Base-by-base conservation (phyloP, 441 rosid genomes). In the Erodium trifolium region DNA sequence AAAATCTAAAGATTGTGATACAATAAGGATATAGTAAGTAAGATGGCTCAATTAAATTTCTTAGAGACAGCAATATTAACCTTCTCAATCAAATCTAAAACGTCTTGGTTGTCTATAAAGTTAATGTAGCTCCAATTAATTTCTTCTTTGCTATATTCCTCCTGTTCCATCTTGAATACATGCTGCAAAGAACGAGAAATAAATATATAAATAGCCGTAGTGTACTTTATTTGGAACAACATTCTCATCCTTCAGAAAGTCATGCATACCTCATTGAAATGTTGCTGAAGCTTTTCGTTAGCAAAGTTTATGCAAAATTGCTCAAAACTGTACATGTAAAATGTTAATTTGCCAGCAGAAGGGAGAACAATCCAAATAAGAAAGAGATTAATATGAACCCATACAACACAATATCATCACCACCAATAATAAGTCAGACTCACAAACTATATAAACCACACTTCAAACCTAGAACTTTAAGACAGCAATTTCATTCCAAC, bases 111-210 rank as follows among this genome's bases (percentile, higher is more conserved):
- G 75, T 88, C 94, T 73, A 85, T 67, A 60, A 88, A 88, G 19
- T 59, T 27, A 59, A 59, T 59, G 64, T 59, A 59, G 64, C 64
- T 59, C 64, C 64, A 59, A 27, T 86, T 85, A 75, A 88, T 88
- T 78, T 84, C 83, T 78, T 88, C 94, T 73, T 78, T 84, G 11
- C 86, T 86, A 73, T 88, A 88, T 74, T 88, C 94, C 74, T 86
- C 94, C 79, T 88, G 94, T 80, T 88, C 94, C 94, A 88, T 86
- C 76, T 88, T 88, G 78, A 88, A 88, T 31, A 88, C 91, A 83
- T 88, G 94, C 94, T 88, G 83, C 64, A 27, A 67, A 70, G 51
- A 67, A 59, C 18, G 19, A 59, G 3, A 18, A 59, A 59, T 59
- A 19, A 27, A 19, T 18, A 19, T 9, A 18, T 18, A 2, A 19